phyloP scores from a whole-genome alignment of 192 early-diverging fungal species.

The Backusella psychrophila region DNA sequence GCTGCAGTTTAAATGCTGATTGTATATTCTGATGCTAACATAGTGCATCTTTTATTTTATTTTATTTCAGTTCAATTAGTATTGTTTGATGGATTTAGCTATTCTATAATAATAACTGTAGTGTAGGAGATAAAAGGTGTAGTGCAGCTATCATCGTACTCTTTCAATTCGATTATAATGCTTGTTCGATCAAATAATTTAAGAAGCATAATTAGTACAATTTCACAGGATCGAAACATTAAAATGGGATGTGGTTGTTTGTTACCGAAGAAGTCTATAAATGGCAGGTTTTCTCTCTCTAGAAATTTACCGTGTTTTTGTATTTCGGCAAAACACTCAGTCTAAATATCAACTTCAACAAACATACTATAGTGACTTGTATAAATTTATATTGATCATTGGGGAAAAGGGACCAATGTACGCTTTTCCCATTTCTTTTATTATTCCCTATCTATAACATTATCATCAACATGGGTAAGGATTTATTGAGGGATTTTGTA shows the following conservation, averaged over 20 bases:
- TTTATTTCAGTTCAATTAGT: no score
- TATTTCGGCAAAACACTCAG: background rate
- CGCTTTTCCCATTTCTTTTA: background rate
- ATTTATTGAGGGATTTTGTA: background rate
- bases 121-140: no score
- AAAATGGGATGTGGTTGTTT: background rate
- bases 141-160: no score
- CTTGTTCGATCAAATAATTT: no score
- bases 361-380: background rate
- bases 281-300: background rate
- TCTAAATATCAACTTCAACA: background rate
- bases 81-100: no score
- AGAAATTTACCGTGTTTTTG: slow-evolving; percentile 1
- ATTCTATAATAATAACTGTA: no score
- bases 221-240: no score
- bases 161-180: no score
- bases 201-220: no score
- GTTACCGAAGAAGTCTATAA: background rate
- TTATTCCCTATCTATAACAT: background rate
- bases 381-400: background rate
- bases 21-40: no score
- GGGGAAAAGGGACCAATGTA: background rate
- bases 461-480: background rate
- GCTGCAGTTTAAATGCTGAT: no score
- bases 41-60: no score